Evolutionary conservation across 2,329 filamentous ascomycete genomes (phyloP), one percentile per base, ranked within the genome.

Genomic region (Curvularia eragrostidis): DNA sequence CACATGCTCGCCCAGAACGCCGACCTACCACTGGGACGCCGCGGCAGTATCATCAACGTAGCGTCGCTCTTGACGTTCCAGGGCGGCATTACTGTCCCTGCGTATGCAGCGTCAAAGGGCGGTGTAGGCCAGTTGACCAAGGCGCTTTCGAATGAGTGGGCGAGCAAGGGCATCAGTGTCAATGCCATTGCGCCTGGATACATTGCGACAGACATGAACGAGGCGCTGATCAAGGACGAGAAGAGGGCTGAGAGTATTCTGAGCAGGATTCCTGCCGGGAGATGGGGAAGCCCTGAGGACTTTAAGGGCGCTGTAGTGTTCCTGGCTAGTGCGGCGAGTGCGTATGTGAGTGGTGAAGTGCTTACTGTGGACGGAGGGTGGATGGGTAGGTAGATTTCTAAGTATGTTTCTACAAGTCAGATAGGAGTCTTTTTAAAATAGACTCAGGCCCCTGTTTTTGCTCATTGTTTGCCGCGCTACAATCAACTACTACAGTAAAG

Each of bases 121-220:
- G 93, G 90, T 8, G 88, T 97, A 0, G 89, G 87, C 5, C 92
- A 96, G 79, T 78, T 96, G 58, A 96, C 91, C 50, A 96, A 95
- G 80, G 89, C 89, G 24, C 82, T 97, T 56, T 87, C 88, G 46
- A 97, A 97, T 73, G 91, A 96, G 79, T 97, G 93, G 93, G 87
- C 88, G 0, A 77, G 81, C n/a, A 84, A 87, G 70, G 92, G 92
- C 2, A 84, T 97, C 61, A 91, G 85, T 1, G 92, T 97, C 39
- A 97, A 97, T 75, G 91, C 90, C 7, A 91, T 97, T 71, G 92
- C 93, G 2, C 93, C 93, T 0, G 93, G 93, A 0, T 97, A 97
- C 77, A 91, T 96, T 67, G 90, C 86, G 48, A 97, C 93, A n/a
- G 93, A 97, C 59, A 97, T 97, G 93, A 97, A 97, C 75, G 84